Percentiles rank a stretch among this genome's conserved stretches.
These are phyloP conservation scores for Aspergillus ochraceus DNA, from an alignment of 2,329 filamentous ascomycete genomes.

Conservation along the genomic window DNA sequence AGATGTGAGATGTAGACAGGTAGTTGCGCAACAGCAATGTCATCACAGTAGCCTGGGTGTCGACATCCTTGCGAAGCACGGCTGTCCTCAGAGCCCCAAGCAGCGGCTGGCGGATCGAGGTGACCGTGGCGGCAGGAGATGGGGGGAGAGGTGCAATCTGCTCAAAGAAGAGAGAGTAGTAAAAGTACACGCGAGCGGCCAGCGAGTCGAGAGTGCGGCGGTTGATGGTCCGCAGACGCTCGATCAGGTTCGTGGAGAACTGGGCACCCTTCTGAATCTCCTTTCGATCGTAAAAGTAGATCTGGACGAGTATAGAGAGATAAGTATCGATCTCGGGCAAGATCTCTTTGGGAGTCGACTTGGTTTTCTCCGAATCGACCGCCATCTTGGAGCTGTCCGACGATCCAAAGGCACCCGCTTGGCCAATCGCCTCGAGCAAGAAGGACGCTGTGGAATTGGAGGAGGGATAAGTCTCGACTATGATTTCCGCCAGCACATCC, in stretches of 20 bases:
- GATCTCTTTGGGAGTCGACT: conserved; percentile 65
- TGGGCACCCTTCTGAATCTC: conserved; percentile 75
- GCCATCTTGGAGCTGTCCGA: conserved; percentile 71
- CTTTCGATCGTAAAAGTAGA: conserved; percentile 84
- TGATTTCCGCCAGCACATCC: conserved; percentile 76
- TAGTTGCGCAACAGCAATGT: conserved; percentile 95
- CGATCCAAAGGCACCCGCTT: conserved; percentile 56
- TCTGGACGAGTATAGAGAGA: conserved; percentile 81
- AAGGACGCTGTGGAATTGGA: conserved; percentile 67
- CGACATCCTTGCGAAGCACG: conserved; percentile 93
- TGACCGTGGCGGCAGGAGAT: conserved; percentile 82
- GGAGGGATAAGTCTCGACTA: conserved; percentile 74
- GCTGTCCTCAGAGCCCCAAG: conserved; percentile 88
- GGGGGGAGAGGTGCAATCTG: conserved; percentile 83
- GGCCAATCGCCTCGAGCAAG: conserved; percentile 69
- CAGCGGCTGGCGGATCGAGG: conserved; percentile 80
- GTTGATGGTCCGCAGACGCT: conserved; percentile 85
- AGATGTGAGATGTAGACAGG: conserved; percentile 91
- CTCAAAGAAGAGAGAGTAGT: conserved; percentile 94
- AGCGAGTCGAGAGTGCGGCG: conserved; percentile 91
- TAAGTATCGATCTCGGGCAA: conserved; percentile 88
- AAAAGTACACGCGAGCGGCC: conserved; percentile 95
- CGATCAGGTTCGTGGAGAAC: conserved; percentile 80
- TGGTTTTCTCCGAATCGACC: conserved; percentile 69
- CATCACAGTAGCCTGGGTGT: conserved; percentile 95